These are phyloP conservation scores for Kwoniella newhampshirensis DNA, from an alignment of 768 basidiomycete genomes.

Conservation along the genomic window DNA sequence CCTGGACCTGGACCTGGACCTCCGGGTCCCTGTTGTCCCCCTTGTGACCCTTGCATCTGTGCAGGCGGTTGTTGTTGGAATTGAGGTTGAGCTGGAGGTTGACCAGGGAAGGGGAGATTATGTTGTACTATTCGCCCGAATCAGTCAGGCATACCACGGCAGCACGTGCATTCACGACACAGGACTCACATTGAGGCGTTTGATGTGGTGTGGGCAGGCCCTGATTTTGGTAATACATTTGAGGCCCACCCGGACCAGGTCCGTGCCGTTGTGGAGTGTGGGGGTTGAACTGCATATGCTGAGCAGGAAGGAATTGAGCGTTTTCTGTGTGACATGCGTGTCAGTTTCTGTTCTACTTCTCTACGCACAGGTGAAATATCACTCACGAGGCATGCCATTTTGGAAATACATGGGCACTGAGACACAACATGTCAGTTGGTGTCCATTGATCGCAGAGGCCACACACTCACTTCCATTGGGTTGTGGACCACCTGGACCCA, in stretches of 20 bases:
- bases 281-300: conserved; percentile 39
- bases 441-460: background rate
- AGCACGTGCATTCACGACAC: background rate
- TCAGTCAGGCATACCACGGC: background rate
- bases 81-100: conserved; percentile 13
- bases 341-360: background rate
- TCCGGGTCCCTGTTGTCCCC: background rate
- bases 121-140: conserved; percentile 23
- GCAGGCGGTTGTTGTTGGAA: conserved; percentile 12
- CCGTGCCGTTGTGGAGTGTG: conserved; percentile 32
- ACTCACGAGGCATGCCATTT: conserved; percentile 42
- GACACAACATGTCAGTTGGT: conserved; percentile 4
- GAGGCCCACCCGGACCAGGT: conserved; percentile 20
- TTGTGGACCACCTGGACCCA: conserved; percentile 28
- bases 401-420: conserved; percentile 46
- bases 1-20: no score
- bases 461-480: conserved; percentile 31
- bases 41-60: conserved; percentile 8
- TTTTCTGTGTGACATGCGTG: conserved; percentile 13
- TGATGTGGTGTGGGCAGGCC: conserved; percentile 37
- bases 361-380: background rate
- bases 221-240: conserved; percentile 21
- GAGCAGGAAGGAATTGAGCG: conserved; percentile 39
- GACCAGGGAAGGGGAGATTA: conserved; percentile 25
- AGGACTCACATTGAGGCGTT: conserved; percentile 42